A percentile compares a stretch with the other conserved stretches of the same genome.
Conservation (phyloP, 306 rosid genomes). For the Malus sieversii region DNA sequence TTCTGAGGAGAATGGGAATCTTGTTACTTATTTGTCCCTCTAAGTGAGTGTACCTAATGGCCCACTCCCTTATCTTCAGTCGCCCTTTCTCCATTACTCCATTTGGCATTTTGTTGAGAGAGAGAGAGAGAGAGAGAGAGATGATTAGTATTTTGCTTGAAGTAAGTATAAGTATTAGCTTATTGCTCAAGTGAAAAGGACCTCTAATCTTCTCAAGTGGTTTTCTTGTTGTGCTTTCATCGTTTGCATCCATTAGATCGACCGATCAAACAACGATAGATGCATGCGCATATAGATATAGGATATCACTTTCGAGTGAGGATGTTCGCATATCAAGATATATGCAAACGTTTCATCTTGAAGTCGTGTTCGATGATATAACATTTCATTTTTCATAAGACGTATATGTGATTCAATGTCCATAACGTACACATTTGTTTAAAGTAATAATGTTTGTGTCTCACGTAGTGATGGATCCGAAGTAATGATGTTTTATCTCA, state of each 20-base stretch:
- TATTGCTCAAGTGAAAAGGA: conserved; percentile 22
- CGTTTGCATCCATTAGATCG: not conserved
- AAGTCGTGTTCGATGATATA: too few species aligned
- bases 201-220: conserved; percentile 9
- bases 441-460: not conserved
- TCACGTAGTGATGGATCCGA: not conserved
- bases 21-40: conserved; percentile 41
- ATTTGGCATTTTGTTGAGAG: conserved; percentile 30
- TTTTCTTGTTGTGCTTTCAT: not conserved
- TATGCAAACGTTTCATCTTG: too few species aligned
- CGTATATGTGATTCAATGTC: too few species aligned
- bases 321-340: not conserved
- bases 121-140: not conserved
- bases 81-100: conserved; percentile 22
- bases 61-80: conserved; percentile 40
- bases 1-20: conserved; percentile 8
- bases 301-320: not conserved
- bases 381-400: too few species aligned
- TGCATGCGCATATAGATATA: too few species aligned
- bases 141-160: not conserved
- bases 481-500: too few species aligned
- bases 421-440: not conserved
- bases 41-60: conserved; percentile 31
- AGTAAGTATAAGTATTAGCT: not conserved
- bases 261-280: not conserved